Evolutionary conservation across 805 yeast species (phyloP).

Genomic region (Yamadazyma philogaea): DNA sequence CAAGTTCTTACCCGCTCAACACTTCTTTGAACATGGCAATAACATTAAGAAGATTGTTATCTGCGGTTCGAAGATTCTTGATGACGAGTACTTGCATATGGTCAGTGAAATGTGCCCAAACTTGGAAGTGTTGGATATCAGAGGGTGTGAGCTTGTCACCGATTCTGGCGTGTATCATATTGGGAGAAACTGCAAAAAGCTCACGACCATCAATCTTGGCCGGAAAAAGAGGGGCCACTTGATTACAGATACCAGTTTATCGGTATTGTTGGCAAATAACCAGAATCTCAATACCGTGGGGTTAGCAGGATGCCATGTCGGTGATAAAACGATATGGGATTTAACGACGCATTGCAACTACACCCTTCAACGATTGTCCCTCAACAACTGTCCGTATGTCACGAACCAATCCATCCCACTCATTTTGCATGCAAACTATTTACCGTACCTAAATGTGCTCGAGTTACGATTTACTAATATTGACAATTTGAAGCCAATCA

Average conservation of each 20-base stretch:
- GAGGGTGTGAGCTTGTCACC: constrained; percentile 78
- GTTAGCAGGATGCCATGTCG: constrained; percentile 80
- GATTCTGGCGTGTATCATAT: constrained; percentile 74
- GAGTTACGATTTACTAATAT: constrained; percentile 70
- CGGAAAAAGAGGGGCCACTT: constrained; percentile 65
- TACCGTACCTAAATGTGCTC: constrained; percentile 63
- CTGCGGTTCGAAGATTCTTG: constrained; percentile 67
- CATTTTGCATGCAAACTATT: constrained; percentile 42
- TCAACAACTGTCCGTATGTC: constrained; percentile 66
- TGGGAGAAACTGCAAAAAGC: constrained; percentile 54
- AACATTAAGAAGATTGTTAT: constrained; percentile 47
- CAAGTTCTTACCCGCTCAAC: constrained; percentile 50
- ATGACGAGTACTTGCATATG: constrained; percentile 54
- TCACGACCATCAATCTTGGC: constrained; percentile 71
- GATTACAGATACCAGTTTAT: constrained; percentile 68
- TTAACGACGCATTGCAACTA: constrained; percentile 53
- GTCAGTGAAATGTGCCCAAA: constrained; percentile 57
- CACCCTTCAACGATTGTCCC: constrained; percentile 60
- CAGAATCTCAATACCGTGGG: constrained; percentile 65
- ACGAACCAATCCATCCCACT: constrained; percentile 59
- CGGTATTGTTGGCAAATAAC: constrained; percentile 55
- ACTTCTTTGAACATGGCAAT: constrained; percentile 24
- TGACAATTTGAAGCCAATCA: constrained; percentile 58
- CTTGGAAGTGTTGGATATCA: constrained; percentile 63
- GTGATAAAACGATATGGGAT: constrained; percentile 80